Evolutionary conservation across 495 filamentous ascomycete genomes (phyloP).

Genomic region (Penicillium fimorum): DNA sequence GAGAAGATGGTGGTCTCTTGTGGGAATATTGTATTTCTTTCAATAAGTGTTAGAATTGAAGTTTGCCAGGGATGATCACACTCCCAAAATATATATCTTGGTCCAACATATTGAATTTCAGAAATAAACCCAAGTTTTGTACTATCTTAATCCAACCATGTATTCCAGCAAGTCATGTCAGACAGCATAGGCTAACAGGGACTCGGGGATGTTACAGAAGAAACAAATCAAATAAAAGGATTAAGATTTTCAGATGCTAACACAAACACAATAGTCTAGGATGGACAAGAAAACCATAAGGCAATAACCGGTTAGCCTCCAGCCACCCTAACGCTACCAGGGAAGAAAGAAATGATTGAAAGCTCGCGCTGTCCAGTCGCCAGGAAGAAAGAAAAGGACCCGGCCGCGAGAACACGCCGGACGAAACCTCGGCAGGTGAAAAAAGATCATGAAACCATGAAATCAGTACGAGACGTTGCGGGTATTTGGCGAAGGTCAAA

Average conservation of each 20-base stretch:
- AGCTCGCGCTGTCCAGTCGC: constrained; percentile 8
- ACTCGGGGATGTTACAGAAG: not conserved
- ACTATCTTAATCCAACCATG: not conserved
- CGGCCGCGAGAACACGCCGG: constrained; percentile 16
- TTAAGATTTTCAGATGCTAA: constrained; percentile 7
- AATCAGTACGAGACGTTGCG: constrained; percentile 28
- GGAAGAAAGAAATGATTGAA: not conserved
- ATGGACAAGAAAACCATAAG: not conserved
- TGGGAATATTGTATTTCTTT: not conserved
- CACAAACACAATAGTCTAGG: constrained; percentile 2
- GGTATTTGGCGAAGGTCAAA: constrained; percentile 24
- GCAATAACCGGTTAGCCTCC: not conserved
- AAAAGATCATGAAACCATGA: constrained; percentile 24
- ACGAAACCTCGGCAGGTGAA: constrained; percentile 19
- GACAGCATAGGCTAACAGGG: not conserved
- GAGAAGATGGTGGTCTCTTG: not conserved
- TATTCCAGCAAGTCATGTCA: not conserved
- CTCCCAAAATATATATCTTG: not conserved
- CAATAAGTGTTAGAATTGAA: not conserved
- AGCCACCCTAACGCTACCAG: not conserved
- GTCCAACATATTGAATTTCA: not conserved
- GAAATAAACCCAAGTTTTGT: not conserved
- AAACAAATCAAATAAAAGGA: not conserved
- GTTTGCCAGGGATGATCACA: not conserved
- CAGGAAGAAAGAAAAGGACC: not conserved